Evolutionary conservation across 106 monocot species (phyloP).

Genomic region (Platanthera zijinensis): DNA sequence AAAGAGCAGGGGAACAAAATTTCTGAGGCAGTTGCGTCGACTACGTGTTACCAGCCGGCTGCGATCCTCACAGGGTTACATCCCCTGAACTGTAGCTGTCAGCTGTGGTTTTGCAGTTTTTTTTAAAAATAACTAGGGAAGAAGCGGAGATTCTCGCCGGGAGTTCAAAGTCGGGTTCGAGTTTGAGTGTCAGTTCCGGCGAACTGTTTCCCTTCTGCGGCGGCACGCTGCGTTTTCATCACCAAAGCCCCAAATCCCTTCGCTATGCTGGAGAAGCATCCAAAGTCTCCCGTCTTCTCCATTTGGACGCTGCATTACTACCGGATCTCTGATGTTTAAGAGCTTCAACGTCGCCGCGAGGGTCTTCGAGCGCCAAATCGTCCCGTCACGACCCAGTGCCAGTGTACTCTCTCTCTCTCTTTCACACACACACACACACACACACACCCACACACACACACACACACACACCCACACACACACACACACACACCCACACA

Average conservation of each 20-base stretch:
- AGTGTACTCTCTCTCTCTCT: slow-evolving; percentile 35
- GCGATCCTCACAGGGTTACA: too few relatives aligned
- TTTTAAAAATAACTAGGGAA: background rate
- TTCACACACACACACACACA: too few relatives aligned
- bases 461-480: too few relatives aligned
- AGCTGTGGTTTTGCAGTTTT: too few relatives aligned
- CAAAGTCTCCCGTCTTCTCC: background rate
- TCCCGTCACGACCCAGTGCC: slow-evolving; percentile 75
- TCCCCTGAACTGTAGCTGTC: too few relatives aligned
- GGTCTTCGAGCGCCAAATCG: slow-evolving; percentile 95
- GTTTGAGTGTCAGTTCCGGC: background rate
- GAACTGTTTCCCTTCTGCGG: background rate
- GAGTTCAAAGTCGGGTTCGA: background rate
- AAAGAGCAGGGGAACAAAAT: too few relatives aligned
- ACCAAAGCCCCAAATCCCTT: background rate
- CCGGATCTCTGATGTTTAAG: slow-evolving; percentile 41
- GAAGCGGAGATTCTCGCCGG: background rate
- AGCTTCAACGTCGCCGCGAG: slow-evolving; percentile 81
- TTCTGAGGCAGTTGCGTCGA: too few relatives aligned
- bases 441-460: too few relatives aligned
- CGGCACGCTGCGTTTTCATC: background rate
- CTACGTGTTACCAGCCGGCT: too few relatives aligned
- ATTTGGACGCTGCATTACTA: background rate
- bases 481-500: too few relatives aligned
- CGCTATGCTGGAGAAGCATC: slow-evolving; percentile 2